Base-by-base conservation (phyloP, 2,329 filamentous ascomycete genomes). In the Arthrocladium fulminans region DNA sequence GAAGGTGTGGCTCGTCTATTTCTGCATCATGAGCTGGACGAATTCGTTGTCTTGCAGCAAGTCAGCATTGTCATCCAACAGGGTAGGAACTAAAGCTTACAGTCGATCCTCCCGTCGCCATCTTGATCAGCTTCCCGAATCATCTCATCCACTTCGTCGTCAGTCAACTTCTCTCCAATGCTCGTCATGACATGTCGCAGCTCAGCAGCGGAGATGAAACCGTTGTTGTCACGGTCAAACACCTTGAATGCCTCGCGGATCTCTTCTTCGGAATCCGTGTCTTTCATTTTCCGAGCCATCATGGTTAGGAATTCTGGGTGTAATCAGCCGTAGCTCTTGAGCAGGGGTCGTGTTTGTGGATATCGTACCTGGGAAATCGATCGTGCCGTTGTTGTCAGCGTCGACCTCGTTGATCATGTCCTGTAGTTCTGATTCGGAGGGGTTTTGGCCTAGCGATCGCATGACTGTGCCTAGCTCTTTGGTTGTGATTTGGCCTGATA, bases 331-430 rank as follows among this genome's bases (percentile, higher is more conserved):
- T 23, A n/a, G 13, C 30, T 40, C 12, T 25, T 20, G 22, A 19
- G n/a, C 10, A 10, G 3, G 22, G n/a, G 4, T 19, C 15, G 15
- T 29, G n/a, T 34, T 38, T 12, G 32, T 17, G 41, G 20, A 47
- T 37, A 43, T 59, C 78, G 60, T 79, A 90, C 86, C 86, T 64
- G 86, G 86, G 68, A 92, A 92, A 67, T 92, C 86, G 63, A 92
- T 92, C 59, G 86, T 92, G 70, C 86, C 86, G 65, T 90, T 92
- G 79, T 90, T 92, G 73, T 92, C 86, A 62, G 86, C 86, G 63
- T 92, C 86, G 56, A 92, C 86, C 73, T 92, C 86, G 71, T 92
- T 90, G 74, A 92, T 92, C 86, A 92, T 92, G 65, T 92, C 86
- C 72, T 92, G 86, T 57, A 92, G 75, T 71, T 92, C 86, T 52